Conservation (phyloP, 2,329 filamentous ascomycete species). For the Daldinia sp. region DNA sequence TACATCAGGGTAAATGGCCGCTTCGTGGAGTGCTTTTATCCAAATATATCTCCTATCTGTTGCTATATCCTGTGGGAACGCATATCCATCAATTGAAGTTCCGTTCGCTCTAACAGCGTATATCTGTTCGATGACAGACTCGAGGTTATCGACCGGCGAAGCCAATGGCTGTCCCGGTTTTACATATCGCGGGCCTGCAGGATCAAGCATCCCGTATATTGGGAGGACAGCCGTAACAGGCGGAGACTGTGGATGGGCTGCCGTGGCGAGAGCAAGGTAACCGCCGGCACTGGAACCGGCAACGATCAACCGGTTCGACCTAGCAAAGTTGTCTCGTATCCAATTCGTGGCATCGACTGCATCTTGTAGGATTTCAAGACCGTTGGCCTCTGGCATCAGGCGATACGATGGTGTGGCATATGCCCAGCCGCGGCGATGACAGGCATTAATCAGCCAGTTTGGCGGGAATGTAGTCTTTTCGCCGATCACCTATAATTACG, state of each 20-base stretch:
- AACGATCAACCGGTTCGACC: constrained; percentile 3
- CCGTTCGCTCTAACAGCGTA: not conserved
- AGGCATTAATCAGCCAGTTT: constrained; percentile 7
- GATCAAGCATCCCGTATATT: constrained; percentile 13
- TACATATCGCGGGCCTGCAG: constrained; percentile 1
- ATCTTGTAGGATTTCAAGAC: constrained; percentile 9
- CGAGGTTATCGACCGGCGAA: constrained; percentile 3
- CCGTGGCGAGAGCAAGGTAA: constrained; percentile 9
- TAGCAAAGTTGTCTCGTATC: not conserved
- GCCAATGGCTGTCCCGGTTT: not conserved
- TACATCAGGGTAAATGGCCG: not conserved
- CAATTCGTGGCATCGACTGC: constrained; percentile 5
- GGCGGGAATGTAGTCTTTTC: constrained; percentile 10
- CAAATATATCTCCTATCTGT: not conserved
- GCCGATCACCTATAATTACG: constrained; percentile 3
- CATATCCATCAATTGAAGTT: not conserved
- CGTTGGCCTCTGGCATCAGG: constrained; percentile 1
- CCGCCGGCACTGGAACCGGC: constrained; percentile 9
- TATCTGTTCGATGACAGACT: not conserved
- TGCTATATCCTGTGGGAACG: not conserved
- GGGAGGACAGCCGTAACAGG: not conserved
- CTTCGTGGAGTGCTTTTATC: constrained; percentile 10
- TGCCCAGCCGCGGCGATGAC: constrained; percentile 5
- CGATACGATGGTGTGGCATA: constrained; percentile 12
- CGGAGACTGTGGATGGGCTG: constrained; percentile 5